Evolutionary conservation across 163 green algal species (phyloP).

Genomic region (Volvox carteri): DNA sequence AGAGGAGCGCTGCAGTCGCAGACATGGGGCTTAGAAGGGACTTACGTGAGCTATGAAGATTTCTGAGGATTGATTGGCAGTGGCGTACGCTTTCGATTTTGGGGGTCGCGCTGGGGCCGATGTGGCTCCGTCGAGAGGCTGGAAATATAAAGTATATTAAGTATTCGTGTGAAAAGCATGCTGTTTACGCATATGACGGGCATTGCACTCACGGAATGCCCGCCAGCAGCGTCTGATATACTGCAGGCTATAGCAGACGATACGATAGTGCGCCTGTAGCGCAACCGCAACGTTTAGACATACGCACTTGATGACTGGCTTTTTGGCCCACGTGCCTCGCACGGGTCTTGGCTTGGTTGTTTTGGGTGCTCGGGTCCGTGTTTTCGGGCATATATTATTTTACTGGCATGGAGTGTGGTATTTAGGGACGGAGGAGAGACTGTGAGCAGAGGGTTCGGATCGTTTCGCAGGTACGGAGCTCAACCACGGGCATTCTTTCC

Average conservation of each 20-base stretch:
- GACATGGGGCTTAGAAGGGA: neutral
- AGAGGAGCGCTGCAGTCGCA: neutral
- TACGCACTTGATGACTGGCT: neutral
- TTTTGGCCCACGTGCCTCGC: neutral
- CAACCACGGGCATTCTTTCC: neutral
- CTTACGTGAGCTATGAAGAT: neutral
- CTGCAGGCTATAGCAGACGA: neutral
- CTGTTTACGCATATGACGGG: neutral
- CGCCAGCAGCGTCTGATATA: neutral
- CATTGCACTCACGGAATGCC: constrained; percentile 14
- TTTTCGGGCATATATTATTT: neutral
- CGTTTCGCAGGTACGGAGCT: constrained; percentile 1
- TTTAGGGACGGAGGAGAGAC: neutral
- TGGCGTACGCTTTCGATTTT: neutral
- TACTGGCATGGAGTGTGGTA: neutral
- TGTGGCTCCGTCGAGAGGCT: neutral
- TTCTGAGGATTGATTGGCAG: neutral
- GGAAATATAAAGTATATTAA: constrained; percentile 11
- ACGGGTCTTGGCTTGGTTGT: neutral
- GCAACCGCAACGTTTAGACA: neutral
- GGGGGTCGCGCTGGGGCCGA: neutral
- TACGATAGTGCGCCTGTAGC: neutral
- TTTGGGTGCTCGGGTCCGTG: too few relatives aligned
- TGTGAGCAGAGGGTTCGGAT: neutral
- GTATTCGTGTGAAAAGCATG: neutral